Conservation (phyloP, 306 rosid genomes). For the Coriaria nepalensis region DNA sequence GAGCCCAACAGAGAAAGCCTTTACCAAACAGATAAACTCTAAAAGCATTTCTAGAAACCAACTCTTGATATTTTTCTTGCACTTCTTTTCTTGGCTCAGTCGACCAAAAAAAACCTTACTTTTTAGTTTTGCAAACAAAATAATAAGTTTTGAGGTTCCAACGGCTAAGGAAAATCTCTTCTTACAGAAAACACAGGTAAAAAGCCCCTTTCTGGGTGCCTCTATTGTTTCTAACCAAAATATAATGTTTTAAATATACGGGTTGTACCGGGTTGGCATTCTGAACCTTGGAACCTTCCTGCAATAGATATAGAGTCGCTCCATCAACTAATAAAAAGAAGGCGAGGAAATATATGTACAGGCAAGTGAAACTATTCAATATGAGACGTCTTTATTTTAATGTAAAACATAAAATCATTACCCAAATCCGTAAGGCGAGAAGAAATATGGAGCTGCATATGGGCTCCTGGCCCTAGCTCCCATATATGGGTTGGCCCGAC, state of each 20-base stretch:
- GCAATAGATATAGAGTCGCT: conserved; percentile 22
- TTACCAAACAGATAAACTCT: too few species aligned
- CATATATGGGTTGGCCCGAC: conserved; percentile 49
- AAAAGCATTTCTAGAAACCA: too few species aligned
- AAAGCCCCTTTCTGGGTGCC: too few species aligned
- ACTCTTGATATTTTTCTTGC: too few species aligned
- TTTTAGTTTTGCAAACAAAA: too few species aligned
- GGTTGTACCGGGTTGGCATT: conserved; percentile 67
- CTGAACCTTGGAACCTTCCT: conserved; percentile 80
- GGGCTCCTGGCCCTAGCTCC: conserved; percentile 51
- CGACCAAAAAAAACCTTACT: too few species aligned
- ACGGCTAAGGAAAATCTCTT: too few species aligned
- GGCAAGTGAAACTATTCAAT: background rate
- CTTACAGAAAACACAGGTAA: too few species aligned
- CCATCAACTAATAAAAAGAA: background rate
- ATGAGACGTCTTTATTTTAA: background rate
- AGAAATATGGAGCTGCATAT: conserved; percentile 42
- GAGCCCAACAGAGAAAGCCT: too few species aligned
- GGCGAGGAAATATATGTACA: background rate
- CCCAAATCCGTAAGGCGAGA: conserved; percentile 73
- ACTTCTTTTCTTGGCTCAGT: too few species aligned
- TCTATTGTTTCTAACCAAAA: too few species aligned
- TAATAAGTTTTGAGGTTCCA: too few species aligned
- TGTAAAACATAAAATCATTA: conserved; percentile 18
- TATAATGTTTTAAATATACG: conserved; percentile 34